A percentile compares a stretch with the other conserved stretches of the same genome.
phyloP scores from a whole-genome alignment of 495 filamentous ascomycete genomes.

The Penicillium atrosanguineum region DNA sequence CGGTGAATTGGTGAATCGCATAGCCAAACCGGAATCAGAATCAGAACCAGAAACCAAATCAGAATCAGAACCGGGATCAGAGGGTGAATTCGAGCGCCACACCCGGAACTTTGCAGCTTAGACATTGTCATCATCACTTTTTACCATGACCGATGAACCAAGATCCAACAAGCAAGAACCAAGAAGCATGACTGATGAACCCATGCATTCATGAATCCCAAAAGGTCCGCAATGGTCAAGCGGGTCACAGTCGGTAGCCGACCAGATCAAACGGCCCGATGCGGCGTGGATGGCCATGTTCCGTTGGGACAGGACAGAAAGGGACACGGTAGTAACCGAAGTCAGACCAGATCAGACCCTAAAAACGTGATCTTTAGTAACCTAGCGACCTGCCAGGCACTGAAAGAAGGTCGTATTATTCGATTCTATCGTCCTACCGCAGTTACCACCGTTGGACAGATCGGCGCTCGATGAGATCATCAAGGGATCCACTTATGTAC shows the following conservation, averaged over 20 bases:
- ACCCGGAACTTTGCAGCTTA: conserved; percentile 26
- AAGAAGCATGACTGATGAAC: too few species aligned
- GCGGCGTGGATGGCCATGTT: conserved; percentile 12
- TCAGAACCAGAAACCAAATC: background rate
- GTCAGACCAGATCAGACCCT: conserved; percentile 5
- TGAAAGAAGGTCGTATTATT: background rate
- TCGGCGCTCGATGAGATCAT: background rate
- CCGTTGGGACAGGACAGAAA: background rate
- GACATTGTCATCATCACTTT: conserved; percentile 19
- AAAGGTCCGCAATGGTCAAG: background rate
- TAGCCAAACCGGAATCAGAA: background rate
- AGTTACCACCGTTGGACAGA: background rate
- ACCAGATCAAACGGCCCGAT: conserved; percentile 7
- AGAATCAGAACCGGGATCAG: background rate
- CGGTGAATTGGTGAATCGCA: conserved; percentile 30
- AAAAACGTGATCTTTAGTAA: background rate
- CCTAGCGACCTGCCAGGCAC: background rate
- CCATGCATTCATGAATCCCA: conserved; percentile 4
- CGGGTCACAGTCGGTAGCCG: conserved; percentile 14
- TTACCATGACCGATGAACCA: background rate
- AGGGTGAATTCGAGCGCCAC: conserved; percentile 7
- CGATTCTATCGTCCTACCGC: background rate
- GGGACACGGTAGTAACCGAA: conserved; percentile 21
- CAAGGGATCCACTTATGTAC: background rate
- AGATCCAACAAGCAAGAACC: too few species aligned